Base-by-base conservation (phyloP, 306 rosid species). In the Boehmeria nivea region DNA sequence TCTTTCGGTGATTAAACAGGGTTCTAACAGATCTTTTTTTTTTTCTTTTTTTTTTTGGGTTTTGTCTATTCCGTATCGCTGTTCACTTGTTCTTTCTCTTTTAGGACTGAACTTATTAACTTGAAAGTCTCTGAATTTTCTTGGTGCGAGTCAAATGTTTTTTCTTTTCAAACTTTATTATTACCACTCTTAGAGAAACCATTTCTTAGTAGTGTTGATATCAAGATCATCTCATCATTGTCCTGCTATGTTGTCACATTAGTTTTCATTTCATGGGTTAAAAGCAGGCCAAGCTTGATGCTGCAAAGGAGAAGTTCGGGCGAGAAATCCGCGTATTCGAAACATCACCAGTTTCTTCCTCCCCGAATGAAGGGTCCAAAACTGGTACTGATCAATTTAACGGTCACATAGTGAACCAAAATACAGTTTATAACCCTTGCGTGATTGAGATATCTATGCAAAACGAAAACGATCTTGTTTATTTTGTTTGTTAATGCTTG, bases 291-390 rank as follows among this genome's bases (percentile, higher is more conserved):
- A 76, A 71, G 67, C 66, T 70, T 65, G 73, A 76, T 40, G 80
- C 75, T 42, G 77, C 67, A 51, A 79, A 58, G 56, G 97, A 80
- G 60, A 83, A 73, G 49, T 62, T 64, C 43, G 97, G 94, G 17
- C 83, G 91, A 39, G 95, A 85, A 65, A 78, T 88, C 51, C 83
- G 59, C 34, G 83, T 88, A 6, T 88, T 83, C 66, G 88, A 88
- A 54, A 85, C 95, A 1, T 42, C 60, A 1, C 18, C 84, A 12
- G 61, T 64, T 38, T 78, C 96, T 62, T 66, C 77, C 15, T 69
- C 80, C 7, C 59, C 73, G 43, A 72, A 58, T 57, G 72, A 67
- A 58, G 69, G 57, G 51, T 15, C 77, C 24, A 65, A 58, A 43
- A 44, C 48, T 27, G 91, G 95, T 85, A 76, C 8, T 48, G 20